Conservation (phyloP, 805 yeast genomes). For the Geotrichum ghanense region DNA sequence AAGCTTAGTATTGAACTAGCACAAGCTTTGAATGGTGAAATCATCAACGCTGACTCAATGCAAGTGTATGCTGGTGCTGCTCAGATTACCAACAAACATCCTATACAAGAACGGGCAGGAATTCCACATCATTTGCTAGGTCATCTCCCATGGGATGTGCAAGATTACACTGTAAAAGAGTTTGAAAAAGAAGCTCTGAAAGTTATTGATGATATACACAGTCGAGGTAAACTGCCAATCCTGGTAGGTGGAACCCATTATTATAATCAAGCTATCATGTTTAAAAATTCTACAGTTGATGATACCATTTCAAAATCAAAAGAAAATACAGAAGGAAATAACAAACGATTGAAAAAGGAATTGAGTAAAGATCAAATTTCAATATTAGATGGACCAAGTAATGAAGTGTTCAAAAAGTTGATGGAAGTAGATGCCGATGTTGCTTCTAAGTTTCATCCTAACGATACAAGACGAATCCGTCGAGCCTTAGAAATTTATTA, state of each 20-base stretch:
- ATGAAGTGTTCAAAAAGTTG: slow-evolving; percentile 35
- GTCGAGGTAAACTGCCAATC: slow-evolving; percentile 66
- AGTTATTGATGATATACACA: slow-evolving; percentile 49
- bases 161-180: slow-evolving; percentile 69
- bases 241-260: slow-evolving; percentile 96
- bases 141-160: slow-evolving; percentile 59
- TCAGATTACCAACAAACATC: slow-evolving; percentile 86
- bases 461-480: slow-evolving; percentile 66
- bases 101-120: slow-evolving; percentile 61
- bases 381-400: slow-evolving; percentile 38
- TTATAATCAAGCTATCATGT: slow-evolving; percentile 68
- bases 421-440: slow-evolving; percentile 53
- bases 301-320: slow-evolving; percentile 11
- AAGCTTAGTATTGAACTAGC: slow-evolving; percentile 71
- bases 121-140: slow-evolving; percentile 81
- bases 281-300: slow-evolving; percentile 55
- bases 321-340: slow-evolving; percentile 5
- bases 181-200: slow-evolving; percentile 61
- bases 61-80: slow-evolving; percentile 73
- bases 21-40: slow-evolving; percentile 65
- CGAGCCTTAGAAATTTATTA: slow-evolving; percentile 75
- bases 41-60: slow-evolving; percentile 95
- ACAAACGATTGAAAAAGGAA: slow-evolving; percentile 4
- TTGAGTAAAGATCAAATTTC: slow-evolving; percentile 26
- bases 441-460: slow-evolving; percentile 81